Base-by-base conservation (phyloP, 73 alveolate genomes). In the Paramecium biaurelia region DNA sequence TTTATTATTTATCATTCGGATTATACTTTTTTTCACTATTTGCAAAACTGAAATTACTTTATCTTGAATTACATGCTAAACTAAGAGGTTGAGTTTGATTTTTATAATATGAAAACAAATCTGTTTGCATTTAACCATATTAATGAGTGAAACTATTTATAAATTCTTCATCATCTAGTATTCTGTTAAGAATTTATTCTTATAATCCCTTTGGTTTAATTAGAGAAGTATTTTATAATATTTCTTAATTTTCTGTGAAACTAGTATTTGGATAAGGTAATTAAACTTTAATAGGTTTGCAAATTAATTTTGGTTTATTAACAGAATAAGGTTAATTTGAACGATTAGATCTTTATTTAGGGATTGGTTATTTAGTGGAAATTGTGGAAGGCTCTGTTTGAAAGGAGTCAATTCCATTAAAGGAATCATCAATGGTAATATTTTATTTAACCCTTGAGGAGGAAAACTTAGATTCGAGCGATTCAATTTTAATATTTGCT, bases 121-220 rank as follows among this genome's bases (percentile, higher is more conserved):
- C 84, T 30, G 41, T 30, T 30, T 26, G 26, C 20, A 63, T 28
- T 35, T 32, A 74, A 12, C 18, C 67, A 10, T 5, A 74, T 74
- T 74, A 37, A 14, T 28, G 3, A 18, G 37, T 5, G 8, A 74
- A 37, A 14, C 38, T 74, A 37, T 32, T 37, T 3, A 41, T 14
- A n/a, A 74, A 37, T 74, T 74, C 87, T 74, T 74, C 87, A 4
- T 74, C 87, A 74, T 74, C 59, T 41, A 74, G 38, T 0, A 74
- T 74, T 74, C 87, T 34, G 35, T 74, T 28, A n/a, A 74, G 87
- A 18, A 74, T 37, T 34, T 74, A 41, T 74, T 74, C 87, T 37
- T 74, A 37, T 74, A 74, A 74, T 34, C 30, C 35, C 2, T 10
- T 37, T 28, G 58, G 63, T 34, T 74, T 74, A 21, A 21, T 14